Evolutionary conservation across 73 alveolate genomes (phyloP), one percentile per base, ranked within the genome.

Genomic region (Durusdinium trenchii): DNA sequence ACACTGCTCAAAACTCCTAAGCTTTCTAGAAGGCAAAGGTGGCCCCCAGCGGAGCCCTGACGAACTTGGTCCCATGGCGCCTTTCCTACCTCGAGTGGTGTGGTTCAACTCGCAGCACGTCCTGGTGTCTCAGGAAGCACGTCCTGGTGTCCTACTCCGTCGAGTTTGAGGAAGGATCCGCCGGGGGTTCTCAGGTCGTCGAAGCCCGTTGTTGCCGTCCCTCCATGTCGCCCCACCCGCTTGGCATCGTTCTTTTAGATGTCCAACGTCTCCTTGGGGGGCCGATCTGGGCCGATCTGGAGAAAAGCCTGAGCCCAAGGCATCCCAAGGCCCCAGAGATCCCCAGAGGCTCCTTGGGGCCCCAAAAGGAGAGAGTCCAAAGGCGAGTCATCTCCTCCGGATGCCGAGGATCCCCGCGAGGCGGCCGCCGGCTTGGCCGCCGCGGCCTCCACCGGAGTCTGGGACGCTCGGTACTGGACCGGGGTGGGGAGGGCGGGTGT

Each of bases 91-190:
- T n/a, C n/a, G n/a, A n/a, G n/a, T n/a, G n/a, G n/a, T n/a, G n/a
- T n/a, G n/a, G n/a, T n/a, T n/a, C n/a, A n/a, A n/a, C n/a, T n/a
- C n/a, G n/a, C n/a, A n/a, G n/a, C n/a, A n/a, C n/a, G n/a, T 75
- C 16, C 42, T 75, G 84, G 51, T 4, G 51, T 23, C 3, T 43
- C 71, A 89, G 96, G 96, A 89, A 89, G 86, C 96, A 89, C 38
- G 86, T 89, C 42, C 52, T 89, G 30, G 96, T 89, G 73, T 85
- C 96, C 6, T 89, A 89, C 52, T 47, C 82, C 40, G 86, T 67
- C 45, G 86, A 89, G 52, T 89, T 89, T 46, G 96, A 54, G 14
- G 42, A 36, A 2, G 87, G 60, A 12, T 54, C 64, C 64, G 64
- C 64, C 20, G 28, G 20, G 64, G 64, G 20, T 54, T 9, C 20